A percentile compares a stretch with the other conserved stretches of the same genome.
These are phyloP conservation scores for Chlorella sorokiniana DNA, from an alignment of 139 green algal genomes.

Conservation along the genomic window DNA sequence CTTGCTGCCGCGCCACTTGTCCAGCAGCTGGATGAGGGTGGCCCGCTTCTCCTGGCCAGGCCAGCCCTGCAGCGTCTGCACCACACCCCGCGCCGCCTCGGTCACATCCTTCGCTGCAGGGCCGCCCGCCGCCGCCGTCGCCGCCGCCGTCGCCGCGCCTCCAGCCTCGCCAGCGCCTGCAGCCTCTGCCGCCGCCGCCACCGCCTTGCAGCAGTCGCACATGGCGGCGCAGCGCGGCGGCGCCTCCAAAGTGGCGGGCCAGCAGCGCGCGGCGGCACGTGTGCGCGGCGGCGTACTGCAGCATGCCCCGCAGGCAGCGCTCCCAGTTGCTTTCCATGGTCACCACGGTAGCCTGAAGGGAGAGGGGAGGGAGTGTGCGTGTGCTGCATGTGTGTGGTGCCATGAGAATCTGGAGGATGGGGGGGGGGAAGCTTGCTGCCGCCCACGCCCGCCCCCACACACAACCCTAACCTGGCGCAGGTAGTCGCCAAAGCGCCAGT, in stretches of 20 bases:
- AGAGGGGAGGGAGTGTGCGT: background rate
- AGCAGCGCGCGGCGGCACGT: conserved; percentile 53
- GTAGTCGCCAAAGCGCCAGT: conserved; percentile 69
- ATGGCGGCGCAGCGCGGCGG: conserved; percentile 54
- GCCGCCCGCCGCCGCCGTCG: background rate
- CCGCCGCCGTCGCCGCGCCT: background rate
- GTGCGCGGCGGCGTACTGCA: conserved; percentile 51
- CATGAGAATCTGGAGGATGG: too few relatives aligned
- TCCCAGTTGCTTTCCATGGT: conserved; percentile 69
- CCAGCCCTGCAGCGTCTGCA: conserved; percentile 18
- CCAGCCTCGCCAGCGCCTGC: conserved; percentile 8
- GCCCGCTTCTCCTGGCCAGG: conserved; percentile 48
- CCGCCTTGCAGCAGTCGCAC: conserved; percentile 47
- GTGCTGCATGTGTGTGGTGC: background rate
- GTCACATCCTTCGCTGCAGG: conserved; percentile 44
- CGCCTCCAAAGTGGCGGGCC: conserved; percentile 71
- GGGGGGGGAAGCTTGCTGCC: too few relatives aligned
- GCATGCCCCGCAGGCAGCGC: conserved; percentile 55
- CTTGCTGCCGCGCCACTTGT: conserved; percentile 61
- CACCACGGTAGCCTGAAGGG: conserved; percentile 59
- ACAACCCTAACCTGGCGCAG: conserved; percentile 45
- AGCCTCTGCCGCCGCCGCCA: background rate
- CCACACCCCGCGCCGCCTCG: conserved; percentile 14
- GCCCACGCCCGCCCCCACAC: background rate
- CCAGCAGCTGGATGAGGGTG: conserved; percentile 70